A percentile compares a stretch with the other conserved stretches of the same genome.
Conservation (phyloP, 2,329 filamentous ascomycete genomes). For the Falciphora oryzae region DNA sequence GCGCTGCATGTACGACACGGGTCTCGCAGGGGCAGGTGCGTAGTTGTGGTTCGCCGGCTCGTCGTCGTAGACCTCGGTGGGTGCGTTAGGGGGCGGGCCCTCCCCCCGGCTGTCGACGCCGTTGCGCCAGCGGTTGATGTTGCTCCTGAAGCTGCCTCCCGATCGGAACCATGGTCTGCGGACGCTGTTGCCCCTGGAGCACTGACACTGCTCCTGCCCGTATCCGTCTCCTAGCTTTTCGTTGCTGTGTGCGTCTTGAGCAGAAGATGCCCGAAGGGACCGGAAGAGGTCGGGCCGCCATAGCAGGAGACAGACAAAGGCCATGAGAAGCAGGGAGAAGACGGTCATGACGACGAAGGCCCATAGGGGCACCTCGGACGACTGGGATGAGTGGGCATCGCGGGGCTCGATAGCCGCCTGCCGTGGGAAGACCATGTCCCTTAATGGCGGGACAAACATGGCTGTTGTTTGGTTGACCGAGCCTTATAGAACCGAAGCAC, state of each 20-base stretch:
- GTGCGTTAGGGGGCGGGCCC: neutral
- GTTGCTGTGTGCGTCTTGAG: neutral
- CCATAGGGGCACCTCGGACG: conserved; percentile 6
- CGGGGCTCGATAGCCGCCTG: neutral
- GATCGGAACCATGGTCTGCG: conserved; percentile 3
- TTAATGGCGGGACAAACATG: neutral
- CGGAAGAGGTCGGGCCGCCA: conserved; percentile 4
- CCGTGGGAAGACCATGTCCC: too few species aligned
- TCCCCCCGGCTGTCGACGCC: neutral
- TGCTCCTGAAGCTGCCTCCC: conserved; percentile 3
- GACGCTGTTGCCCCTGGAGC: neutral
- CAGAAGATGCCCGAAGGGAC: neutral
- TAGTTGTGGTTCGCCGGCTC: conserved; percentile 6
- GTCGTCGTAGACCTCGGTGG: neutral
- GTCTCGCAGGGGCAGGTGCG: conserved; percentile 1
- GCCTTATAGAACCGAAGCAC: neutral
- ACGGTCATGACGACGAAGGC: conserved; percentile 9
- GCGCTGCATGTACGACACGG: conserved; percentile 2
- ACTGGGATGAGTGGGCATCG: conserved; percentile 1
- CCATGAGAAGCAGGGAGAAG: conserved; percentile 6
- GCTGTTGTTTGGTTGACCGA: neutral
- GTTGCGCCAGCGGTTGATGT: conserved; percentile 9
- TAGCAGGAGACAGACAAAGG: conserved; percentile 1
- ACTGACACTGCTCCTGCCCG: neutral
- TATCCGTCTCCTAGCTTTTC: neutral